Base-by-base conservation (phyloP, 768 basidiomycete genomes). In the Pluteus cervinus region DNA sequence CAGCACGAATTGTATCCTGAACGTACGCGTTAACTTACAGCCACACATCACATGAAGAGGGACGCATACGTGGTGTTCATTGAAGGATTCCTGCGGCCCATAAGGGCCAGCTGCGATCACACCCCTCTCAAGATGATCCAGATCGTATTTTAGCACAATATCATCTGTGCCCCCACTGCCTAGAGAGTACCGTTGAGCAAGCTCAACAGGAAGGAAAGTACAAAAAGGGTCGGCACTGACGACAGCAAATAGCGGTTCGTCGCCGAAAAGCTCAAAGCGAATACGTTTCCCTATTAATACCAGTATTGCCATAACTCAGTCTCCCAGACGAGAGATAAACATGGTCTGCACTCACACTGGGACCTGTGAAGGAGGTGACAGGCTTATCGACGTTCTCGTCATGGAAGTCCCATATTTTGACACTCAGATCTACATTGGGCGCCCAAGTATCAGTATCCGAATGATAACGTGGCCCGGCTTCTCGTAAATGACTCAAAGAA, bases 191-290 rank as follows among this genome's bases (percentile, higher is more conserved):
- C 15, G 15, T 26, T 34, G 15, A 37, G 32, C 36, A n/a, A n/a
- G n/a, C n/a, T n/a, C n/a, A 4, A 25, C 4, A 37, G 39, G 40
- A 40, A 26, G 38, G 23, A 14, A 29, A 36, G 23, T 46, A 51
- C 22, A 40, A 46, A 14, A 35, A 39, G 21, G 45, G 47, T 33
- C 16, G 30, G 18, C 21, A 63, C 82, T 53, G 42, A 86, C 85
- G 77, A 76, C 52, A 73, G 75, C 28, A 87, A 52, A 50, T 69
- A 78, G 36, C 68, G 69, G 48, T 81, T 82, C 15, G 68, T 66
- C 0, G 79, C 69, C 5, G 85, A 86, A 60, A 88, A 86, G 32
- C 73, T 73, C 21, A 88, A 61, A 12, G 74, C 69, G 54, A 89
- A 77, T 24, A 87, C 71, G 46, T 86, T 86, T 28, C 68, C 69